phyloP scores from a whole-genome alignment of 139 green algal genomes.

The Limnomonas spitsbergensis region DNA sequence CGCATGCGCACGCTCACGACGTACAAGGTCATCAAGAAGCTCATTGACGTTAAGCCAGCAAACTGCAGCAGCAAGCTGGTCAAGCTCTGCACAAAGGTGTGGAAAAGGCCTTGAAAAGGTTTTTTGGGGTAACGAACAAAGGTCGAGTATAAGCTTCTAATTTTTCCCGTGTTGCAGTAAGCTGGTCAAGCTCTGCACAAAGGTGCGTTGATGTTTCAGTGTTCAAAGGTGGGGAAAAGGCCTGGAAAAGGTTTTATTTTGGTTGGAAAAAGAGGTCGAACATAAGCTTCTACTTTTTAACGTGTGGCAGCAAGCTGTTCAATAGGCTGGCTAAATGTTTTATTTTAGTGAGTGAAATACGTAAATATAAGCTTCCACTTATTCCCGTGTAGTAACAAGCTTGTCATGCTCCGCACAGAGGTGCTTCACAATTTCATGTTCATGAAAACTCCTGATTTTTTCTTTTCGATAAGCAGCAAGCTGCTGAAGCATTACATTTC shows the following conservation, averaged over 20 bases:
- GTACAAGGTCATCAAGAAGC: conserved; percentile 33
- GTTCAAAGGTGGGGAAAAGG: background rate
- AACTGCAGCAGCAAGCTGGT: background rate
- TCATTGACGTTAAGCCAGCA: conserved; percentile 19
- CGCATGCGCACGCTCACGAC: conserved; percentile 34
- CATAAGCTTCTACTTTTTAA: too few species aligned
- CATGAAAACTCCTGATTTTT: too few species aligned
- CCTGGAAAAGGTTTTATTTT: background rate
- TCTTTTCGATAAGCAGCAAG: too few species aligned
- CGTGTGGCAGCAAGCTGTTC: background rate
- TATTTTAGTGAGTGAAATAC: too few species aligned
- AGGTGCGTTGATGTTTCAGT: too few species aligned
- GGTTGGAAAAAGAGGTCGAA: background rate
- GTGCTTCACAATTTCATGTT: too few species aligned
- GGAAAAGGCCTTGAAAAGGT: background rate
- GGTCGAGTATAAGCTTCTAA: too few species aligned
- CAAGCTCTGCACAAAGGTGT: background rate
- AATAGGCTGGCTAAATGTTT: too few species aligned
- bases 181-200: background rate
- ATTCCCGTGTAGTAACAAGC: too few species aligned
- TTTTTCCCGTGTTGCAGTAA: background rate
- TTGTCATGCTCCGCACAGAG: background rate
- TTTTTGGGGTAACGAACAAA: background rate
- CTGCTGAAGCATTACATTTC: too few species aligned
- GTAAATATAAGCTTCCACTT: too few species aligned